Evolutionary conservation across 1,139 yeast species (phyloP), one percentile per base, ranked within the genome.

Genomic region (Candida frijolesensis): DNA sequence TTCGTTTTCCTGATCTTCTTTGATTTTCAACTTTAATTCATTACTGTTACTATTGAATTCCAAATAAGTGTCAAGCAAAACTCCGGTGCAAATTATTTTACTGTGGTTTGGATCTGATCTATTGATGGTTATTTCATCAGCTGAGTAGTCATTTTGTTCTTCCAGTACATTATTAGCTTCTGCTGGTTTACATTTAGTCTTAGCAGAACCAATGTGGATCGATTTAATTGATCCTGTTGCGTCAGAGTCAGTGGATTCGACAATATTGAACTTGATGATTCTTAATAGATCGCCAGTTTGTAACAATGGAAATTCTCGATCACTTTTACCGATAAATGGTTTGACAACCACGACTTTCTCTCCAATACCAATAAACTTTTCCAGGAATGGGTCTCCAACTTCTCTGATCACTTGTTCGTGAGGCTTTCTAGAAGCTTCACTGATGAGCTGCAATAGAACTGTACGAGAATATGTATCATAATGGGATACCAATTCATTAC

Each of bases 301-400:
- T 37, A 74, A 60, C 10, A 54, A 52, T 3, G 49, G 49, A 52
- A 70, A 68, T 45, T 71, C 74, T 43, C 52, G 50, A 2, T 57
- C 60, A 14, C 47, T 54, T 1, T 42, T 52, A 0, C 71, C 72
- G 34, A 59, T 57, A 46, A 65, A 72, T 8, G 71, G 69, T 42
- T 66, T 63, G 4, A 72, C 65, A 2, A 70, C 74, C n/a, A 71
- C 75, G 3, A 72, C 78, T 12, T 70, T 61, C 1, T 66, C 68
- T 1, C 79, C 79, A 7, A 71, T 58, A 1, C 55, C 42, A 11
- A 74, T 70, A 14, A 46, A 45, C 15, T 57, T 60, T 4, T 60
- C 57, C 63, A 70, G 71, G 45, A 59, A 70, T 2, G 70, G 71
- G 49, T 74, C 78, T 15, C 57, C 48, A 0, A 71, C 71, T 39